Base-by-base conservation (phyloP, 164 flowering plant genomes). In the Taxillus chinensis region DNA sequence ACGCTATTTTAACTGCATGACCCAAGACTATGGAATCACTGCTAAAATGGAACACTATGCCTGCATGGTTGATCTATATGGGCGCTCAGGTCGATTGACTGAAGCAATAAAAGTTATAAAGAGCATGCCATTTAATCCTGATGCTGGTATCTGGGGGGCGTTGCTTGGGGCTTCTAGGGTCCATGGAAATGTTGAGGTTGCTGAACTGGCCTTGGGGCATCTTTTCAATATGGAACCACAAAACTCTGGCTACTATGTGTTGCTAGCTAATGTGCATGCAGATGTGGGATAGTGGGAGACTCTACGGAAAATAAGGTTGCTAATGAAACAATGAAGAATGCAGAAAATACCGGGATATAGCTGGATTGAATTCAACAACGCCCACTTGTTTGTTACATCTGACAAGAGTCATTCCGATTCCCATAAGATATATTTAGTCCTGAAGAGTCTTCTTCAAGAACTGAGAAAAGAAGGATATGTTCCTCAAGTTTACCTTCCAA, bases 61-160 rank as follows among this genome's bases (percentile, higher is more conserved):
- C 7, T 86, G 95, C 72, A 77, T 92, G 80, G 86, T 87, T 60
- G 98, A 92, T 80, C 68, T 83, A 65, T 80, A 76, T 71, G 91
- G 90, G 13, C 88, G 95, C 45, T 86, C 87, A 17, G 98, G 95
- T 39, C 77, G 72, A 41, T 59, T 86, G 48, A 54, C 67, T 45
- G 86, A 87, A 70, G 96, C 96, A 54, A 64, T 72, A 38, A 64
- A 70, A 45, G 65, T 83, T 45, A 83, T 92, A 59, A 67, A 70
- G 41, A 67, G 70, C 70, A 87, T 89, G 92, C 91, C 95, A 40
- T 85, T 89, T 61, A 41, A 73, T 39, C 78, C 92, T 48, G 91
- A 89, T 79, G 83, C 83, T 13, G 95, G 90, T 57, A 74, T 84
- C 43, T 92, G 98, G 98, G 93, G 90, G n/a, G 82, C 96, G 17